Evolutionary conservation across 2,329 filamentous ascomycete genomes (phyloP).

Genomic region (Penicillium occitanis): DNA sequence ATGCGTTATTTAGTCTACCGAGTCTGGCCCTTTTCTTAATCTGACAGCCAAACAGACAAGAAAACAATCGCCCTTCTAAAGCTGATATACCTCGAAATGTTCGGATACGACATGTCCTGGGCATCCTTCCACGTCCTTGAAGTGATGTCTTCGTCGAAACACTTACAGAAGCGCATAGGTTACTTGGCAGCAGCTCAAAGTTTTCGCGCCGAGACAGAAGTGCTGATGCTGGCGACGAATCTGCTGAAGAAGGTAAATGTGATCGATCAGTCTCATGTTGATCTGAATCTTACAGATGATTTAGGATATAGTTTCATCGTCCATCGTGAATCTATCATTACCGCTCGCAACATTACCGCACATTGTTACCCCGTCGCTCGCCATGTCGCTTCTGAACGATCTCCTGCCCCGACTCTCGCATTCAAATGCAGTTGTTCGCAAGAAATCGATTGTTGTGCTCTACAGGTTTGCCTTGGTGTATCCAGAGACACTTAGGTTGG

Average conservation of each 20-base stretch:
- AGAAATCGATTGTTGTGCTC: conserved; percentile 93
- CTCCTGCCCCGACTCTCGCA: conserved; percentile 83
- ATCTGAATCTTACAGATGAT: conserved; percentile 1
- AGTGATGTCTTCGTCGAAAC: conserved; percentile 96
- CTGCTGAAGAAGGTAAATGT: conserved; percentile 77
- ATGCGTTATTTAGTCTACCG: background rate
- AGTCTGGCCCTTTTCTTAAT: background rate
- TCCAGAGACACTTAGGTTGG: conserved; percentile 84
- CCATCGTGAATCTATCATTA: conserved; percentile 73
- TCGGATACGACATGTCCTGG: conserved; percentile 99
- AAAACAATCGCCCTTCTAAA: conserved; percentile 96
- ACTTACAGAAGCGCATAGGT: conserved; percentile 90
- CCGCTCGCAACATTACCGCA: conserved; percentile 90
- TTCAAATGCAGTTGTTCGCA: conserved; percentile 79
- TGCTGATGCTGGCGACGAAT: conserved; percentile 96
- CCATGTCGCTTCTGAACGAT: conserved; percentile 84
- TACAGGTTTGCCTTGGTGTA: conserved; percentile 95
- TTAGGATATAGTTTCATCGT: conserved; percentile 63
- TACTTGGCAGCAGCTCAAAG: conserved; percentile 95
- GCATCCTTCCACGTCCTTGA: conserved; percentile 97
- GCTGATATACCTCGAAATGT: conserved; percentile 97
- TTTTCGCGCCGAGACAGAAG: conserved; percentile 92
- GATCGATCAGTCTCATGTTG: background rate
- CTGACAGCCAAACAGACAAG: conserved; percentile 60
- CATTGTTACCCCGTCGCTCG: conserved; percentile 87